A percentile compares a stretch with the other conserved stretches of the same genome.
Evolutionary conservation across 1,284 basidiomycete species (phyloP).

Genomic region (Mycena sp.): DNA sequence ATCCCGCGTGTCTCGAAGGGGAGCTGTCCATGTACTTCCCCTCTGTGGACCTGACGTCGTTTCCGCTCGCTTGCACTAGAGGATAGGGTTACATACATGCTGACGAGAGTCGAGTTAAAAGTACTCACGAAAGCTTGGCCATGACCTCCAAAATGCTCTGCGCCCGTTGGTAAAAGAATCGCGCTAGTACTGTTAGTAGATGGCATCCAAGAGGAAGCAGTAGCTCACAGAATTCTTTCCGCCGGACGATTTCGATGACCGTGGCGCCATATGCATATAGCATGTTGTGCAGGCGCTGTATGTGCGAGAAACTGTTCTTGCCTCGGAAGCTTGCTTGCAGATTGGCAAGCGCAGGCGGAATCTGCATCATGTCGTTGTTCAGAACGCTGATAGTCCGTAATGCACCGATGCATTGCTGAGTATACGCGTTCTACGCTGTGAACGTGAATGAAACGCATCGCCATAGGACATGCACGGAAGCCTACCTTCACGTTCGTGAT

Average conservation of each 20-base stretch:
- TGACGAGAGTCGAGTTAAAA: neutral
- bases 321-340: constrained; percentile 76
- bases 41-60: constrained; percentile 79
- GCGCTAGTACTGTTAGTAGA: constrained; percentile 52
- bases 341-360: constrained; percentile 68
- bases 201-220: neutral
- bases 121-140: constrained; percentile 79
- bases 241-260: constrained; percentile 88
- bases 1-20: constrained; percentile 82
- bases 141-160: constrained; percentile 84
- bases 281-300: constrained; percentile 89
- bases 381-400: constrained; percentile 78
- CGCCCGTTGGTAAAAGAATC: constrained; percentile 82
- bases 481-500: constrained; percentile 69
- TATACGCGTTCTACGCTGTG: constrained; percentile 74
- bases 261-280: constrained; percentile 94
- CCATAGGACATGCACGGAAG: constrained; percentile 7
- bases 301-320: constrained; percentile 90
- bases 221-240: constrained; percentile 84
- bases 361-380: constrained; percentile 78
- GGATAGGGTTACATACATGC: neutral
- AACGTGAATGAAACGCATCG: constrained; percentile 33
- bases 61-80: constrained; percentile 76
- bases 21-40: constrained; percentile 81
- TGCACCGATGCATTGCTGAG: constrained; percentile 71